A percentile compares a stretch with the other conserved stretches of the same genome.
These are phyloP conservation scores for Podospora pseudocomata DNA, from an alignment of 495 filamentous ascomycete genomes.

Conservation along the genomic window DNA sequence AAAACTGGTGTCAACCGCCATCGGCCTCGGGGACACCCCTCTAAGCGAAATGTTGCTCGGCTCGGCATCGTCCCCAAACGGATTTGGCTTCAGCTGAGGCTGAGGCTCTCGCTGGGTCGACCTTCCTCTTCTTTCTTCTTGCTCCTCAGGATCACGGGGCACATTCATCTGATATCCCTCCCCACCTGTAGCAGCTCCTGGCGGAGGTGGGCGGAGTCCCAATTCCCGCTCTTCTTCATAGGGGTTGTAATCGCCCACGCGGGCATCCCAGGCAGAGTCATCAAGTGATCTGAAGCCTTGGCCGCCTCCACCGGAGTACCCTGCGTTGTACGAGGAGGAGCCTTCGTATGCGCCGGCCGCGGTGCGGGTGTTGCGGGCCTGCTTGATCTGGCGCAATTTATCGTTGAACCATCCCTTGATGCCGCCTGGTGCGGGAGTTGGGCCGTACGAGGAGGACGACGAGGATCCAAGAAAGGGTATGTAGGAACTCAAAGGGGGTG, in stretches of 20 bases:
- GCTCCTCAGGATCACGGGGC: constrained; percentile 10
- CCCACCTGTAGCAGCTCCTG: constrained; percentile 21
- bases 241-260: constrained; percentile 58
- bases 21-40: constrained; percentile 55
- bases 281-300: constrained; percentile 50
- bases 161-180: constrained; percentile 49
- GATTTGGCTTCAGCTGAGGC: constrained; percentile 35
- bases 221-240: constrained; percentile 67
- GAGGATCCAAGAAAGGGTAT: constrained; percentile 47
- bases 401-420: constrained; percentile 58
- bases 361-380: constrained; percentile 48
- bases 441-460: constrained; percentile 34
- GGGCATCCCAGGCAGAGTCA: constrained; percentile 70
- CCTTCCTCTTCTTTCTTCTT: constrained; percentile 34
- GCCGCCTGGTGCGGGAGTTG: constrained; percentile 54
- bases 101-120: constrained; percentile 17
- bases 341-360: constrained; percentile 63
- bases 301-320: constrained; percentile 23
- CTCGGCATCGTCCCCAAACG: constrained; percentile 56
- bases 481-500: constrained; percentile 60
- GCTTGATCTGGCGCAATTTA: constrained; percentile 45
- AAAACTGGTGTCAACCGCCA: constrained; percentile 30
- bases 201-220: constrained; percentile 32
- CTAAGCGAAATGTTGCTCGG: constrained; percentile 52
- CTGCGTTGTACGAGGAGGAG: constrained; percentile 13